Percentiles rank a stretch among this genome's conserved stretches.
Conservation (phyloP, 768 basidiomycete species). For the Boletellus sp. region DNA sequence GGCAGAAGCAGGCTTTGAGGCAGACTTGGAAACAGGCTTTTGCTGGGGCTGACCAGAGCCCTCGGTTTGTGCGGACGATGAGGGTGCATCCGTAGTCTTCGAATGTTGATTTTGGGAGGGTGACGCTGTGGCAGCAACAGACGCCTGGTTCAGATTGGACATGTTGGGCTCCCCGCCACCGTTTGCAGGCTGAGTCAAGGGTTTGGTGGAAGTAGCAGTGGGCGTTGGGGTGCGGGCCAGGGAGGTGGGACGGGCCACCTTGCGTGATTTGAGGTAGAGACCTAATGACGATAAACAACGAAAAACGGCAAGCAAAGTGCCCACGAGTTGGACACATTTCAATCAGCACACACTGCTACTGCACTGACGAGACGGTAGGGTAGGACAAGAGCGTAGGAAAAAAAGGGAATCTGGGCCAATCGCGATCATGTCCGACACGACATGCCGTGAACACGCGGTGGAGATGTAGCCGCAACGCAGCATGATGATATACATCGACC, state of each 20-base stretch:
- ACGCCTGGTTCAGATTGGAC: constrained; percentile 36
- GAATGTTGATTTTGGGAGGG: constrained; percentile 31
- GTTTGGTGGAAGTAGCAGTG: constrained; percentile 30
- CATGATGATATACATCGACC: constrained; percentile 34
- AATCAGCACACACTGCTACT: constrained; percentile 37
- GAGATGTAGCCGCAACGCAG: constrained; percentile 30
- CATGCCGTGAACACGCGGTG: constrained; percentile 35
- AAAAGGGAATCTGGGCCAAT: constrained; percentile 31
- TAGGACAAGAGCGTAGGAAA: constrained; percentile 31
- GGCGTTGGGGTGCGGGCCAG: constrained; percentile 43
- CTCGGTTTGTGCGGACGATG: constrained; percentile 28
- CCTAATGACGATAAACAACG: constrained; percentile 46
- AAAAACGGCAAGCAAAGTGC: constrained; percentile 31
- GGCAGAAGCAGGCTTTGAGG: constrained; percentile 27
- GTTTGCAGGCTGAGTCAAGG: constrained; percentile 32
- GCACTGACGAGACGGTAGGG: constrained; percentile 33
- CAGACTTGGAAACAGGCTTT: constrained; percentile 24
- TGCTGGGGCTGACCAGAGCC: constrained; percentile 22
- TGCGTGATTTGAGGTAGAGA: constrained; percentile 81
- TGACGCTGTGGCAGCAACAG: constrained; percentile 28
- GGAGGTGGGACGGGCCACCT: constrained; percentile 67
- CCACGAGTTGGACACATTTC: constrained; percentile 39
- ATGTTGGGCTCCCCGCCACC: constrained; percentile 33
- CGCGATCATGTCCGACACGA: constrained; percentile 30
- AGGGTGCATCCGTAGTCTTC: constrained; percentile 28